Conservation (phyloP, 2,329 filamentous ascomycete species). For the Ophiostoma piceae region DNA sequence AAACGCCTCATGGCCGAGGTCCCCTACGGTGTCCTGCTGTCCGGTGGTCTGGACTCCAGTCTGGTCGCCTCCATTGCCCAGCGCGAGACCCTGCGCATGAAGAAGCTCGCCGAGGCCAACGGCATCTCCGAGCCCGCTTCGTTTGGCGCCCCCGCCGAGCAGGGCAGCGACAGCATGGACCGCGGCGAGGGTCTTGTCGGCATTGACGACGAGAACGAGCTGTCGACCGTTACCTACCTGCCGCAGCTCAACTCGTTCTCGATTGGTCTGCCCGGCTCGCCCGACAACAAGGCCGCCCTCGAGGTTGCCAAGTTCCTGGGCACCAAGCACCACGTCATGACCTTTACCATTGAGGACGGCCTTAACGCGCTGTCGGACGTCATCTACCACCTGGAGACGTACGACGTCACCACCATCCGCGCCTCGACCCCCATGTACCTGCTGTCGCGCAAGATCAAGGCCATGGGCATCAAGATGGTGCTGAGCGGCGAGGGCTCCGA, state of each 20-base stretch:
- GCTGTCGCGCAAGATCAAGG: slow-evolving; percentile 97
- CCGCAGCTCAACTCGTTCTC: slow-evolving; percentile 98
- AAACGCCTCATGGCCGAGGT: slow-evolving; percentile 99
- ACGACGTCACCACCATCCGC: slow-evolving; percentile 96
- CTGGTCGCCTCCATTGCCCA: slow-evolving; percentile 93
- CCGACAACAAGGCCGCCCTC: slow-evolving; percentile 84
- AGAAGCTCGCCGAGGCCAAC: slow-evolving; percentile 54
- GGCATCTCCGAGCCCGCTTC: slow-evolving; percentile 44
- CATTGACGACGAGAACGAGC: slow-evolving; percentile 85
- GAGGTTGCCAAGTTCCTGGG: slow-evolving; percentile 96
- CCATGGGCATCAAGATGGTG: slow-evolving; percentile 99
- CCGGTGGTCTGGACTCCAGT: slow-evolving; percentile 92
- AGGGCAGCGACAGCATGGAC: slow-evolving; percentile 48
- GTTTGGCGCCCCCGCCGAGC: slow-evolving; percentile 37
- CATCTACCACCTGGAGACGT: slow-evolving; percentile 96
- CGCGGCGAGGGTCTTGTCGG: slow-evolving; percentile 73
- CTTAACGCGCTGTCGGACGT: slow-evolving; percentile 95
- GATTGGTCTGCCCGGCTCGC: slow-evolving; percentile 87
- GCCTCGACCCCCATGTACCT: slow-evolving; percentile 99
- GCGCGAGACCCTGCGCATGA: slow-evolving; percentile 77
- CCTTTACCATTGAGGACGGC: slow-evolving; percentile 95
- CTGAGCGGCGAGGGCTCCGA: slow-evolving; percentile 94
- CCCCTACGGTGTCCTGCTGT: slow-evolving; percentile 91
- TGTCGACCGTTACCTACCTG: slow-evolving; percentile 84
- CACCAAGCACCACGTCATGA: slow-evolving; percentile 97